A percentile compares a stretch with the other conserved stretches of the same genome.
phyloP scores from a whole-genome alignment of 805 yeast genomes.

The Suhomyces sp. region DNA sequence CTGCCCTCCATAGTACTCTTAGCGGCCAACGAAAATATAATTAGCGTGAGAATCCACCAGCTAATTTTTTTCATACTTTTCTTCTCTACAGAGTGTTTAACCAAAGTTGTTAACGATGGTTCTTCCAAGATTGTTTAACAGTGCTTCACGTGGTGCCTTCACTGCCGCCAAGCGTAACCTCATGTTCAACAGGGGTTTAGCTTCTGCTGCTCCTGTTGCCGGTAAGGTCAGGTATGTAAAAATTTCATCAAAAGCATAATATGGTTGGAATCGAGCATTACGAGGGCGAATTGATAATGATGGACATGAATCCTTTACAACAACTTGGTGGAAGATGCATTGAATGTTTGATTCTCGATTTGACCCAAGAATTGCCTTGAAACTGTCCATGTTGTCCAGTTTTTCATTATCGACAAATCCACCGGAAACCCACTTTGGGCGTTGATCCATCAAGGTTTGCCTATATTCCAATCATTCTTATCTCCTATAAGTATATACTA shows the following conservation, averaged over 20 bases:
- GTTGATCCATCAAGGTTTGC: neutral
- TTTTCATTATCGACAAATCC: neutral
- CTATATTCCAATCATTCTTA: neutral
- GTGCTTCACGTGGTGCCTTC: conserved; percentile 78
- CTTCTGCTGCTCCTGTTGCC: conserved; percentile 67
- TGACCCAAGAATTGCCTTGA: neutral
- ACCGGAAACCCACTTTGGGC: neutral
- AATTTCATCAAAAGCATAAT: neutral
- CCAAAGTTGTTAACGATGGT: conserved; percentile 44
- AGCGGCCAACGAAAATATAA: conserved; percentile 6
- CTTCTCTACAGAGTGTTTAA: conserved; percentile 8
- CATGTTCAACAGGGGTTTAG: conserved; percentile 72
- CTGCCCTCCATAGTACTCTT: conserved; percentile 2
- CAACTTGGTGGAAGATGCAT: neutral
- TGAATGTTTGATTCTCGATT: neutral
- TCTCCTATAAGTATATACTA: conserved; percentile 23
- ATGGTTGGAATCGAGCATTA: neutral
- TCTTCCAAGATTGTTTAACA: conserved; percentile 52
- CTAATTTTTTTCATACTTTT: conserved; percentile 7
- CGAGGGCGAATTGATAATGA: neutral
- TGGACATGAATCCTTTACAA: neutral
- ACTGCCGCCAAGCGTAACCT: conserved; percentile 83
- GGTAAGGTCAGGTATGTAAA: conserved; percentile 87
- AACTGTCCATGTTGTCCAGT: neutral
- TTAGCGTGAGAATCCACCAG: conserved; percentile 1